phyloP scores from a whole-genome alignment of 768 basidiomycete genomes.

The Cystofilobasidium capitatum region DNA sequence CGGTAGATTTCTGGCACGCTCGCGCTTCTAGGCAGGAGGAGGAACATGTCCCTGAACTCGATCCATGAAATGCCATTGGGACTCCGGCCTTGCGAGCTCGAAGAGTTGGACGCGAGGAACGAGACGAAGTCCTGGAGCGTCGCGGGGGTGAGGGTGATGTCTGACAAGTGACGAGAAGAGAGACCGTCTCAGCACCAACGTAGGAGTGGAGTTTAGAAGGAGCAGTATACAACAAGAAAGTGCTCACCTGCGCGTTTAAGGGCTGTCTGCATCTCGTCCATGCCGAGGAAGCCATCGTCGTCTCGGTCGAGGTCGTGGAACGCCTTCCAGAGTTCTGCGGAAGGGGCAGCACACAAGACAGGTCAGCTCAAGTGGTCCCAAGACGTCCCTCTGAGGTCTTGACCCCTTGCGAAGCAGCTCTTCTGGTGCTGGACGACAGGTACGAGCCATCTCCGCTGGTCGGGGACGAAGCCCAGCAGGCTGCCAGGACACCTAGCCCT shows the following conservation, averaged over 20 bases:
- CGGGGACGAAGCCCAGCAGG: not conserved
- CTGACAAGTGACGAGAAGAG: slow-evolving; percentile 41
- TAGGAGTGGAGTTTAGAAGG: not conserved
- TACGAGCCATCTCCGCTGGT: too few species aligned
- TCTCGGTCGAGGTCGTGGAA: slow-evolving; percentile 15
- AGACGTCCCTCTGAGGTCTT: too few species aligned
- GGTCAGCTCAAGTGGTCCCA: too few species aligned
- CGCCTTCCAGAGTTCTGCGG: slow-evolving; percentile 15
- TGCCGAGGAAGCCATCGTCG: slow-evolving; percentile 1
- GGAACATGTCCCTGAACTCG: slow-evolving; percentile 81
- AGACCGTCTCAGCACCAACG: not conserved
- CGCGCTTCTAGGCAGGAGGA: slow-evolving; percentile 69
- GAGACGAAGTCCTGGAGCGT: slow-evolving; percentile 52
- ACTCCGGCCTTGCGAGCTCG: slow-evolving; percentile 31
- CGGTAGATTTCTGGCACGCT: slow-evolving; percentile 74
- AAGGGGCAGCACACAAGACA: not conserved
- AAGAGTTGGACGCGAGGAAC: not conserved
- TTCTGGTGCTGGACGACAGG: too few species aligned
- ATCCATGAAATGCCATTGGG: slow-evolving; percentile 54
- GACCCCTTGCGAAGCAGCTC: too few species aligned
- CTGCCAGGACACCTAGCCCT: not conserved
- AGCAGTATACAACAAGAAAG: not conserved
- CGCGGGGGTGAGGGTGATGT: slow-evolving; percentile 57
- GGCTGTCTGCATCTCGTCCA: slow-evolving; percentile 10
- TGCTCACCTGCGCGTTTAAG: slow-evolving; percentile 26